Percentiles rank a stretch among this genome's conserved stretches.
Conservation (phyloP, 1,284 basidiomycete genomes). For the Vanrija sp. region DNA sequence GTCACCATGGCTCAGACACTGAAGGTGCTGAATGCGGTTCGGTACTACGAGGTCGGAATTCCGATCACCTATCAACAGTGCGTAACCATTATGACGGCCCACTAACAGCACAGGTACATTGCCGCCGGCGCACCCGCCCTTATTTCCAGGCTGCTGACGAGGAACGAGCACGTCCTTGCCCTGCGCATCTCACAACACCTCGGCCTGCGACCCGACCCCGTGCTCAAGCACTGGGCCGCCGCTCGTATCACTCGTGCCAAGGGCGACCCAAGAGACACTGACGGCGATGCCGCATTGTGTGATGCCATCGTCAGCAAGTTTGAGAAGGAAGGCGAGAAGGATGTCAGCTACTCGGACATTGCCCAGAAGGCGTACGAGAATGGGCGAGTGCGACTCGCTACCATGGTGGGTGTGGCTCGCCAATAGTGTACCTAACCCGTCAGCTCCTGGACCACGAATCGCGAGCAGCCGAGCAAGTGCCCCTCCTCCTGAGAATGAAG, state of each 20-base stretch:
- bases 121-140: conserved; percentile 72
- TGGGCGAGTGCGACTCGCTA: conserved; percentile 78
- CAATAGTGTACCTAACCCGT: too few species aligned
- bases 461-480: conserved; percentile 87
- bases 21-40: conserved; percentile 91
- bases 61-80: conserved; percentile 89
- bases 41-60: conserved; percentile 86
- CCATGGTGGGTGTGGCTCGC: conserved; percentile 58
- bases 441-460: conserved; percentile 90
- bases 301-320: conserved; percentile 83
- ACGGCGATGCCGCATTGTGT: conserved; percentile 74
- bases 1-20: conserved; percentile 85
- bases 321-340: conserved; percentile 53
- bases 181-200: conserved; percentile 86
- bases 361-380: conserved; percentile 91
- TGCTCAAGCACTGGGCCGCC: conserved; percentile 93
- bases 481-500: conserved; percentile 86
- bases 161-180: conserved; percentile 86
- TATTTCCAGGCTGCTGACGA: conserved; percentile 74
- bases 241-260: conserved; percentile 78
- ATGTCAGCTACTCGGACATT: conserved; percentile 89
- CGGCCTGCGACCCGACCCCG: conserved; percentile 73
- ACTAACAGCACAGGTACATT: conserved; percentile 58
- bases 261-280: conserved; percentile 51
- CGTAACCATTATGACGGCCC: conserved; percentile 12